Evolutionary conservation across 2,329 filamentous ascomycete species (phyloP).

Genomic region (Fusarium vanettenii): DNA sequence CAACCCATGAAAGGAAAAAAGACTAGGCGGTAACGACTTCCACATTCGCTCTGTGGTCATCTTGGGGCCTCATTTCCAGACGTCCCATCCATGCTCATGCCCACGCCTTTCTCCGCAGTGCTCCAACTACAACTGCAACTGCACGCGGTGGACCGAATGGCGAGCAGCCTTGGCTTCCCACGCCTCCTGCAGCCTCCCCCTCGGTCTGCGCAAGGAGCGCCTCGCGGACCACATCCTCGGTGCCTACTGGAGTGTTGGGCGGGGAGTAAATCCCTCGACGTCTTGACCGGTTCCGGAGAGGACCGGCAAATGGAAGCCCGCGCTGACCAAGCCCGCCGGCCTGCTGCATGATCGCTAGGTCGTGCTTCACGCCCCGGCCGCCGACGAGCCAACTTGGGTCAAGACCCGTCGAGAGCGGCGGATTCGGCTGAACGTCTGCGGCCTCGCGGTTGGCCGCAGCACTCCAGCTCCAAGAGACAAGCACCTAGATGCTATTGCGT

Average conservation of each 20-base stretch:
- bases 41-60: conserved; percentile 7
- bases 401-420: conserved; percentile 1
- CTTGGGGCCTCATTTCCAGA: conserved; percentile 27
- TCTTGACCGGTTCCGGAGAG: conserved; percentile 36
- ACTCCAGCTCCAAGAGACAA: conserved; percentile 10
- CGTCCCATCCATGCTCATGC: conserved; percentile 8
- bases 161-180: conserved; percentile 23
- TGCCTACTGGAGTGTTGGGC: conserved; percentile 17
- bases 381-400: background rate
- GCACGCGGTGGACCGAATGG: conserved; percentile 19
- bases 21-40: conserved; percentile 8
- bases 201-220: conserved; percentile 35
- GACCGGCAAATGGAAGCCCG: conserved; percentile 27
- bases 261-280: conserved; percentile 19
- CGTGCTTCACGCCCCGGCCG: conserved; percentile 13
- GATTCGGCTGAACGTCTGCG: conserved; percentile 28
- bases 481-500: conserved; percentile 13
- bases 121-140: conserved; percentile 2
- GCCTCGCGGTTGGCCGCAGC: conserved; percentile 20
- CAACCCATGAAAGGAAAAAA: conserved; percentile 8
- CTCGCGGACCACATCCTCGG: conserved; percentile 35
- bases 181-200: conserved; percentile 31
- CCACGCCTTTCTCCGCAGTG: conserved; percentile 6
- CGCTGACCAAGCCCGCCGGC: conserved; percentile 29
- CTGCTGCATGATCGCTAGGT: conserved; percentile 40